A percentile compares a stretch with the other conserved stretches of the same genome.
phyloP scores from a whole-genome alignment of 495 filamentous ascomycete species.

The Emericellopsis terricola region DNA sequence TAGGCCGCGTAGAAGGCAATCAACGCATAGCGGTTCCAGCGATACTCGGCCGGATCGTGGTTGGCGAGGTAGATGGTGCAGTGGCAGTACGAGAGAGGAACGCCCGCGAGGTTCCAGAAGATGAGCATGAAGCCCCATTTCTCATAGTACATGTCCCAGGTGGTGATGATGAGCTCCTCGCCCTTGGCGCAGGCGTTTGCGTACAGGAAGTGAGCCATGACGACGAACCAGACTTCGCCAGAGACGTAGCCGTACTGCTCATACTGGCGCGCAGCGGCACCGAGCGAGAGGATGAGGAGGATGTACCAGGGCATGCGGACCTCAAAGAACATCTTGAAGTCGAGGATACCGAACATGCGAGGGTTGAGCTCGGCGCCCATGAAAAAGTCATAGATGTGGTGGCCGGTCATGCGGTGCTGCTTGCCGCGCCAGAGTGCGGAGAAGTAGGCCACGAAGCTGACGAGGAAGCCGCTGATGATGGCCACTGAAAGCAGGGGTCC shows the following conservation, averaged over 20 bases:
- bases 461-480: slow-evolving; percentile 70
- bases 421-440: slow-evolving; percentile 65
- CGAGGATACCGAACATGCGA: slow-evolving; percentile 78
- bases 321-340: slow-evolving; percentile 99
- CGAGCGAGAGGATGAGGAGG: slow-evolving; percentile 60
- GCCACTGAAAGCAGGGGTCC: slow-evolving; percentile 78
- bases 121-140: slow-evolving; percentile 99
- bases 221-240: slow-evolving; percentile 69
- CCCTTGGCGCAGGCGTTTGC: slow-evolving; percentile 94
- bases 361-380: slow-evolving; percentile 98
- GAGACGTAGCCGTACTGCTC: slow-evolving; percentile 82
- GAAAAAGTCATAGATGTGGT: slow-evolving; percentile 92
- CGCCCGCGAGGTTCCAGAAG: slow-evolving; percentile 97
- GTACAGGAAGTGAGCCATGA: slow-evolving; percentile 91
- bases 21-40: slow-evolving; percentile 52
- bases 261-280: slow-evolving; percentile 71
- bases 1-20: slow-evolving; percentile 50
- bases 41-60: slow-evolving; percentile 68
- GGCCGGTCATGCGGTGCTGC: slow-evolving; percentile 82
- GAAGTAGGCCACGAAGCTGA: slow-evolving; percentile 68
- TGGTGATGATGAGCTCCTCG: slow-evolving; percentile 84
- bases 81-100: slow-evolving; percentile 93
- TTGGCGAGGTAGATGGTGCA: slow-evolving; percentile 87
- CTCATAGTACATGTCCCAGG: slow-evolving; percentile 99
- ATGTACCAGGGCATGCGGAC: slow-evolving; percentile 96